Evolutionary conservation across 2,329 filamentous ascomycete genomes (phyloP).

Genomic region (Talaromyces albobiverticillius): DNA sequence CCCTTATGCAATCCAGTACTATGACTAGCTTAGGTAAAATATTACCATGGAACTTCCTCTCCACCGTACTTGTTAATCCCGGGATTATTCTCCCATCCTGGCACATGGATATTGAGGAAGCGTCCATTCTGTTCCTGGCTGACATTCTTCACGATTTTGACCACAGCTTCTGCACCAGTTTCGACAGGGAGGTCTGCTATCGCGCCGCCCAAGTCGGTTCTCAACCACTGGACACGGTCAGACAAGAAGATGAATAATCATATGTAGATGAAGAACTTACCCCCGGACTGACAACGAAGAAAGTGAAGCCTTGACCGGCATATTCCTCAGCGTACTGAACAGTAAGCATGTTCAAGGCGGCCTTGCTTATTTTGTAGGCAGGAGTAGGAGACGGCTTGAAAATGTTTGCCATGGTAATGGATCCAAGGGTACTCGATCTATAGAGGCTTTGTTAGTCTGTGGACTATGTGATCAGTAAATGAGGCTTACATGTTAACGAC

Average conservation of each 20-base stretch:
- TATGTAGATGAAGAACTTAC: constrained; percentile 29
- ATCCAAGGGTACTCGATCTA: constrained; percentile 40
- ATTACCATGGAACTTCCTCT: constrained; percentile 20
- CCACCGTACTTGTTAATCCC: constrained; percentile 33
- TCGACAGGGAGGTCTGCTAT: constrained; percentile 38
- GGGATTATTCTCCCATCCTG: constrained; percentile 27
- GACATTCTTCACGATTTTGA: constrained; percentile 44
- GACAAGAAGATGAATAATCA: background rate
- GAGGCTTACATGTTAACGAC: constrained; percentile 40
- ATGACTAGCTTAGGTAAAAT: no score
- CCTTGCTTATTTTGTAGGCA: constrained; percentile 48
- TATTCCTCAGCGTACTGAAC: constrained; percentile 30
- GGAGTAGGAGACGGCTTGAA: constrained; percentile 27
- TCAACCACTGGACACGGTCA: constrained; percentile 35
- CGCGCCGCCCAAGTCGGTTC: constrained; percentile 39
- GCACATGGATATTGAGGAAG: constrained; percentile 41
- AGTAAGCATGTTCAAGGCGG: constrained; percentile 49
- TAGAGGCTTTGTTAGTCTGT: constrained; percentile 10
- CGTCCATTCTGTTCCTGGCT: constrained; percentile 42
- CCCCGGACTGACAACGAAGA: constrained; percentile 33
- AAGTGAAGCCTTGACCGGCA: constrained; percentile 30
- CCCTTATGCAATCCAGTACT: no score
- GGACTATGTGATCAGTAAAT: background rate
- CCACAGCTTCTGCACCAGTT: constrained; percentile 30
- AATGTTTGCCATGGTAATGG: constrained; percentile 27